Conservation (phyloP, 371 early-diverging fungal species). For the Mucor racemosus region DNA sequence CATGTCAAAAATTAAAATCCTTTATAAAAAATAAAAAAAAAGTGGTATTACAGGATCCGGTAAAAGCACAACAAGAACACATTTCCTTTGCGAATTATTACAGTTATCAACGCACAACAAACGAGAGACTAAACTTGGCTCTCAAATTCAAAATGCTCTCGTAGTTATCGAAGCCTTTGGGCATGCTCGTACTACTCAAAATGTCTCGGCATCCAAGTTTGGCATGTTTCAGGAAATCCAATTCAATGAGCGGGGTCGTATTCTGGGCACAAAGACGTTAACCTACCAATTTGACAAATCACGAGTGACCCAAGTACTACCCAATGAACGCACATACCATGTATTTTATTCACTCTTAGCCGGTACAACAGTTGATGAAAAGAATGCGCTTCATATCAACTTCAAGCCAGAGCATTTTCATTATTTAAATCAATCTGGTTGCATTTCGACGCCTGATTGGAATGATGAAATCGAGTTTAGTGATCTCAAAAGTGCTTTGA, state of each 20-base stretch:
- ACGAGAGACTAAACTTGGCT: conserved; percentile 73
- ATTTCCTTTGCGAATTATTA: conserved; percentile 71
- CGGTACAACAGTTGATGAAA: conserved; percentile 54
- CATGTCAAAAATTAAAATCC: not conserved
- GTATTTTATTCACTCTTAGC: conserved; percentile 86
- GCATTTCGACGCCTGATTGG: conserved; percentile 26
- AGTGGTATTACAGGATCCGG: conserved; percentile 89
- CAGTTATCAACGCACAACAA: conserved; percentile 71
- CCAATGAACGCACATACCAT: conserved; percentile 81
- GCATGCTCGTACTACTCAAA: conserved; percentile 70
- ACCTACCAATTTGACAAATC: conserved; percentile 88
- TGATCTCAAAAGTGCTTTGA: conserved; percentile 75
- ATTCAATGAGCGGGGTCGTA: conserved; percentile 84
- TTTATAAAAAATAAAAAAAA: too few species aligned
- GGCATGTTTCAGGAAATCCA: conserved; percentile 86
- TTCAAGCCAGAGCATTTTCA: conserved; percentile 45
- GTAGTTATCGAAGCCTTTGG: conserved; percentile 80
- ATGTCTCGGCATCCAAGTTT: conserved; percentile 76
- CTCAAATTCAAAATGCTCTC: conserved; percentile 72
- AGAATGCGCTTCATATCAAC: conserved; percentile 49
- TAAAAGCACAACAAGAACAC: conserved; percentile 72
- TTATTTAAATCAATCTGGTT: conserved; percentile 40
- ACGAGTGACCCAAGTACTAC: conserved; percentile 64
- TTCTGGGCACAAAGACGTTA: conserved; percentile 84
- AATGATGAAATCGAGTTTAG: conserved; percentile 63